A percentile compares a stretch with the other conserved stretches of the same genome.
These are phyloP conservation scores for Bipolaris victoriae DNA, from an alignment of 2,329 filamentous ascomycete genomes.

Conservation along the genomic window DNA sequence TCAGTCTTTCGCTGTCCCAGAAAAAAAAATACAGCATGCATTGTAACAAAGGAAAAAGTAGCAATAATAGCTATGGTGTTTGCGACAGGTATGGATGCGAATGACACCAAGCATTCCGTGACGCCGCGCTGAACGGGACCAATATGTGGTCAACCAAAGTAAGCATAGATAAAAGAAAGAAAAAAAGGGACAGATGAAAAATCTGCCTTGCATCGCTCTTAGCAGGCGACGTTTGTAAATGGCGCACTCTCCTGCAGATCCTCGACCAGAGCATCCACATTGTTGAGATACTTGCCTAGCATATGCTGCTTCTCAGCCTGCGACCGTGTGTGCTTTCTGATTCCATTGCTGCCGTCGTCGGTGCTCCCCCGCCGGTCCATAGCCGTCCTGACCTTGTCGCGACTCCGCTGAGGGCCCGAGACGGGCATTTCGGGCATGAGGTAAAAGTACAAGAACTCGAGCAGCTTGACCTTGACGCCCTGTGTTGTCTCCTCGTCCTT, in stretches of 20 bases:
- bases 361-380: conserved; percentile 43
- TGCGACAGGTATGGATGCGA: conserved; percentile 15
- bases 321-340: conserved; percentile 56
- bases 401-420: conserved; percentile 47
- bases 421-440: conserved; percentile 84
- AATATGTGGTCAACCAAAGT: conserved; percentile 19
- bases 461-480: conserved; percentile 92
- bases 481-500: conserved; percentile 83
- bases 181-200: not conserved
- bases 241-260: conserved; percentile 81
- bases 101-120: conserved; percentile 20
- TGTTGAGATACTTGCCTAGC: conserved; percentile 76
- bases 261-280: conserved; percentile 80
- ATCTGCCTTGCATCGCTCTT: conserved; percentile 5
- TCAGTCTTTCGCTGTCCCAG: conserved; percentile 10
- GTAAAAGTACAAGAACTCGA: conserved; percentile 98
- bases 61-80: conserved; percentile 19
- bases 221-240: conserved; percentile 44
- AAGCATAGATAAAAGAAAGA: conserved; percentile 20
- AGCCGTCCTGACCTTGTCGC: conserved; percentile 41
- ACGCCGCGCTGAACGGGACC: conserved; percentile 38
- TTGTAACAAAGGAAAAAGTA: conserved; percentile 17
- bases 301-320: conserved; percentile 84
- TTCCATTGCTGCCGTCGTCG: conserved; percentile 36
- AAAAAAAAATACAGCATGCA: conserved; percentile 5